phyloP scores from a whole-genome alignment of 2,329 filamentous ascomycete genomes.

The Sordariomycetes sp. region DNA sequence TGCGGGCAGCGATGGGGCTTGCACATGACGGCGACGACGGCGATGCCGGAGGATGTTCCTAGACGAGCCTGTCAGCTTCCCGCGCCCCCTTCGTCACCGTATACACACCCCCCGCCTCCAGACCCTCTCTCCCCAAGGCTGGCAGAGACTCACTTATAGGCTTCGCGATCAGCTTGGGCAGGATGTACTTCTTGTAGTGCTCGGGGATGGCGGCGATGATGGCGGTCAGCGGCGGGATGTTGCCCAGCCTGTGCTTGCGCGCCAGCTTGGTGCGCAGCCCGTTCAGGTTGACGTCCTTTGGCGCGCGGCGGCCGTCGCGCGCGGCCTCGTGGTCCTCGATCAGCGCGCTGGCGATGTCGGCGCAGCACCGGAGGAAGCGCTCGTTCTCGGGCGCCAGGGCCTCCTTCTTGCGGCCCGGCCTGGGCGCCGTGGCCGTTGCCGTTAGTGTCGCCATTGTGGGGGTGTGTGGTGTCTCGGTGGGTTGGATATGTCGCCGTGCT shows the following conservation, averaged over 20 bases:
- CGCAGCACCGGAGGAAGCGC: slow-evolving; percentile 85
- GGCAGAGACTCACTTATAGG: slow-evolving; percentile 57
- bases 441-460: slow-evolving; percentile 38
- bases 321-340: slow-evolving; percentile 89
- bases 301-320: slow-evolving; percentile 59
- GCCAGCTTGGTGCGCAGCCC: slow-evolving; percentile 74
- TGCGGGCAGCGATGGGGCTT: slow-evolving; percentile 97
- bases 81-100: not conserved
- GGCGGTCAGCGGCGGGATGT: slow-evolving; percentile 82
- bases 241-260: slow-evolving; percentile 84
- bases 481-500: not conserved
- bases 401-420: slow-evolving; percentile 57
- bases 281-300: slow-evolving; percentile 89
- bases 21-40: slow-evolving; percentile 98
- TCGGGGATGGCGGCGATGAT: slow-evolving; percentile 99
- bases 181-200: slow-evolving; percentile 98
- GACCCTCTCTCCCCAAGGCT: not conserved
- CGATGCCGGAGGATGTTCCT: slow-evolving; percentile 93
- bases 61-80: not conserved
- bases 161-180: slow-evolving; percentile 93
- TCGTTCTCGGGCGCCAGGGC: slow-evolving; percentile 89
- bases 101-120: not conserved
- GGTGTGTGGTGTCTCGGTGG: not conserved
- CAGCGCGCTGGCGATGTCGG: slow-evolving; percentile 85
- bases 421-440: slow-evolving; percentile 49